Evolutionary conservation across 768 basidiomycete species (phyloP).

Genomic region (Agrocybe pediades): DNA sequence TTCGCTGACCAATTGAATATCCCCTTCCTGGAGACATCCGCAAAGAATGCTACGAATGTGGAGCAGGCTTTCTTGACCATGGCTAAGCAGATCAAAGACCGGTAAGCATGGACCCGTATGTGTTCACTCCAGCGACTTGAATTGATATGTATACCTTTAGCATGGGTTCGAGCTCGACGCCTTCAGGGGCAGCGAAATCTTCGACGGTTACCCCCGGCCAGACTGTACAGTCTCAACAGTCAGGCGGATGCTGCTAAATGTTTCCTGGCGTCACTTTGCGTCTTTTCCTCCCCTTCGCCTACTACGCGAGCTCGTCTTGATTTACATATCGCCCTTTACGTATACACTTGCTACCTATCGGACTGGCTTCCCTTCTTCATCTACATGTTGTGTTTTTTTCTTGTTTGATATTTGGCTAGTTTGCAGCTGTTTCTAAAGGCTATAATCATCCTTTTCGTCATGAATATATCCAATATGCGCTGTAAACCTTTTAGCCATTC

Average conservation of each 20-base stretch:
- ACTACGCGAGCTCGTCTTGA: slow-evolving; percentile 15
- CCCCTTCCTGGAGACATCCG: slow-evolving; percentile 98
- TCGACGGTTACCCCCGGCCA: slow-evolving; percentile 85
- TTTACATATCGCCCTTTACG: slow-evolving; percentile 34
- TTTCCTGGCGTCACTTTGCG: not conserved
- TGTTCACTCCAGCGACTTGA: not conserved
- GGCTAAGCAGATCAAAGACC: slow-evolving; percentile 95
- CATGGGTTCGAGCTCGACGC: slow-evolving; percentile 82
- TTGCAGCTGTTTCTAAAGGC: slow-evolving; percentile 7
- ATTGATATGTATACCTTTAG: slow-evolving; percentile 37
- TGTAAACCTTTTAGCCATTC: not conserved
- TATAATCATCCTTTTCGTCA: not conserved
- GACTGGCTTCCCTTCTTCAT: slow-evolving; percentile 24
- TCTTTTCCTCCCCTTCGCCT: slow-evolving; percentile 12
- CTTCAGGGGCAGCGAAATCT: slow-evolving; percentile 77
- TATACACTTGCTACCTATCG: slow-evolving; percentile 38
- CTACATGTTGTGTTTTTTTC: slow-evolving; percentile 24
- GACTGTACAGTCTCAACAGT: slow-evolving; percentile 74
- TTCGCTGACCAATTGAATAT: slow-evolving; percentile 94
- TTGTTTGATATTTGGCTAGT: slow-evolving; percentile 18
- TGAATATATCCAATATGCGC: not conserved
- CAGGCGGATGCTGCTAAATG: slow-evolving; percentile 79
- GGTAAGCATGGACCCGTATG: slow-evolving; percentile 43
- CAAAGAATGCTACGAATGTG: slow-evolving; percentile 98
- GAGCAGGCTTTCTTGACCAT: slow-evolving; percentile 99